Percentiles rank a stretch among this genome's conserved stretches.
phyloP scores from a whole-genome alignment of 2,329 filamentous ascomycete species.

The Cordyceps cicadae region DNA sequence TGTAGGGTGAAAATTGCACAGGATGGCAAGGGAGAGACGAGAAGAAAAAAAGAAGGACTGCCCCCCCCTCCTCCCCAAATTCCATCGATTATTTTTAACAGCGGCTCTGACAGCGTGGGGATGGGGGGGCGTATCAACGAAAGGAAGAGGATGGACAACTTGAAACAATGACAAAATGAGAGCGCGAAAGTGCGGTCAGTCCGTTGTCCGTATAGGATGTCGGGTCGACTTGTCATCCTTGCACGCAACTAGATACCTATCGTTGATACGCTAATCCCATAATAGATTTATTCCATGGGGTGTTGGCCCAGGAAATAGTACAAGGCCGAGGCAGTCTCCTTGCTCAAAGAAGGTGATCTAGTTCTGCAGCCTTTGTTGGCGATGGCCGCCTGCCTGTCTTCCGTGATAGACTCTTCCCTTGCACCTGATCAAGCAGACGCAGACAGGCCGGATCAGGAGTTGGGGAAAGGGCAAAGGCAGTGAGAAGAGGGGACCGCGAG shows the following conservation, averaged over 20 bases:
- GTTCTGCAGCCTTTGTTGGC: too few relatives aligned
- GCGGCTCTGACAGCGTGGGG: neutral
- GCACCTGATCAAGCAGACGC: neutral
- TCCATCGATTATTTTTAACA: conserved; percentile 5
- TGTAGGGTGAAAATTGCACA: neutral
- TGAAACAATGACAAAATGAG: neutral
- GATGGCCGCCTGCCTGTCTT: too few relatives aligned
- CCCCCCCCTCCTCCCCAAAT: too few relatives aligned
- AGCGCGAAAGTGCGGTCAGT: conserved; percentile 6
- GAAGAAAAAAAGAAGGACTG: neutral
- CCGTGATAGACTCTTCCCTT: too few relatives aligned
- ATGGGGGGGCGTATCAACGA: neutral
- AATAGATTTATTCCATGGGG: too few relatives aligned
- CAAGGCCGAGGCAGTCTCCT: too few relatives aligned
- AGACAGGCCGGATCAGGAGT: neutral
- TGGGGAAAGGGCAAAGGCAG: neutral
- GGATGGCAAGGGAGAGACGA: neutral
- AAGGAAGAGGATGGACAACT: neutral
- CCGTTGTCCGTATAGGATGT: too few relatives aligned
- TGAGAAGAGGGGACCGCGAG: neutral
- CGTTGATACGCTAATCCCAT: too few relatives aligned
- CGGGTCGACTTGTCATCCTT: too few relatives aligned
- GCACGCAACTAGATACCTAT: too few relatives aligned
- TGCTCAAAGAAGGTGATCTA: too few relatives aligned
- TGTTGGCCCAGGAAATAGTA: too few relatives aligned